phyloP scores from a whole-genome alignment of 345 rosid species.

The Populus pruinosa region DNA sequence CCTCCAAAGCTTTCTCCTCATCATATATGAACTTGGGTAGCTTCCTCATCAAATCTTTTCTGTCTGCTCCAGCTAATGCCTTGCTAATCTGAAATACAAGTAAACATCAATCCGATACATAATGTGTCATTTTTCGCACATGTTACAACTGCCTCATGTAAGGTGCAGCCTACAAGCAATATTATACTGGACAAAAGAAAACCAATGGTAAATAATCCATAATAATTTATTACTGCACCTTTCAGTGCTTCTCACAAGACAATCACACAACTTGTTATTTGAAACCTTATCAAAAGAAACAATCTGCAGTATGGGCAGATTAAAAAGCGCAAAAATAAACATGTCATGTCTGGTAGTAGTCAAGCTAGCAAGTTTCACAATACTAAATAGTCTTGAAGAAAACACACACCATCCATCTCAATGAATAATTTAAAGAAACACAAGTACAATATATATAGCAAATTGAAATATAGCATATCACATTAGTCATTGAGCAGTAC shows the following conservation, averaged over 20 bases:
- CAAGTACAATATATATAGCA: not conserved
- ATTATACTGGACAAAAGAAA: not conserved
- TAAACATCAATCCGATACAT: not conserved
- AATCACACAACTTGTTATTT: not conserved
- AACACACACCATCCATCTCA: not conserved
- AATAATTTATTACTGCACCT: not conserved
- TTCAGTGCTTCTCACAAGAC: not conserved
- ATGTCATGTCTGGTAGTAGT: not conserved
- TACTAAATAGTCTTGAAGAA: not conserved
- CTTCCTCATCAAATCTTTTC: conserved; percentile 45
- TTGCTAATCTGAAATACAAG: conserved; percentile 31
- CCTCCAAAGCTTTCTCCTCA: conserved; percentile 55
- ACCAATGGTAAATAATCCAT: not conserved
- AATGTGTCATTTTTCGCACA: too few relatives aligned
- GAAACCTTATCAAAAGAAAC: too few relatives aligned
- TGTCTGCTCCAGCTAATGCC: conserved; percentile 38
- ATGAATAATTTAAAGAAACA: not conserved
- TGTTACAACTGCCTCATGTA: not conserved
- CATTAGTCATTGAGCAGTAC: conserved; percentile 17
- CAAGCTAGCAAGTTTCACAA: not conserved
- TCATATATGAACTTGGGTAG: conserved; percentile 50
- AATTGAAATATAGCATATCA: not conserved
- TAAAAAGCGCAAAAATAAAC: not conserved
- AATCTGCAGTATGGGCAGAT: not conserved
- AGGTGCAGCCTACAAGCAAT: not conserved